These are phyloP conservation scores for Dichomitus squalens DNA, from an alignment of 1,284 basidiomycete genomes.

Conservation along the genomic window DNA sequence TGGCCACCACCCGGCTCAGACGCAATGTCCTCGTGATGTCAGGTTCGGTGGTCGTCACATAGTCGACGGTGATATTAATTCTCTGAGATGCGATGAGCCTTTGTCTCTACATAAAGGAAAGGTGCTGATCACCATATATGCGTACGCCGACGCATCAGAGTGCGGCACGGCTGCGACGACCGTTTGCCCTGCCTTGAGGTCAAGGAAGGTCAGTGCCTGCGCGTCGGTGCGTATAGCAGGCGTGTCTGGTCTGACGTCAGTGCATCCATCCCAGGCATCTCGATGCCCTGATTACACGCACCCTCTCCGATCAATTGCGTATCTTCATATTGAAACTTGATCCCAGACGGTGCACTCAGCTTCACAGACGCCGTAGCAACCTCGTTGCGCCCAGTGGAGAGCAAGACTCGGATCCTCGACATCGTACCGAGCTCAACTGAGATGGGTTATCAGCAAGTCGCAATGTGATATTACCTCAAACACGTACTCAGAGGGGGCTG, in stretches of 20 bases:
- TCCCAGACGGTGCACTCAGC: conserved; percentile 51
- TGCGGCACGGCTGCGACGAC: conserved; percentile 63
- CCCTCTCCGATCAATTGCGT: conserved; percentile 45
- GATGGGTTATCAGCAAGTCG: background rate
- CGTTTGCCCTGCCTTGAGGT: conserved; percentile 46
- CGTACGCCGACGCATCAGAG: conserved; percentile 56
- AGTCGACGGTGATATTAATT: conserved; percentile 62
- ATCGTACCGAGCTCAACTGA: conserved; percentile 70
- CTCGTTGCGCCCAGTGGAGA: conserved; percentile 70
- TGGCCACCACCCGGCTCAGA: conserved; percentile 55
- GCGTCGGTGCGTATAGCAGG: conserved; percentile 38
- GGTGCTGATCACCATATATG: conserved; percentile 48
- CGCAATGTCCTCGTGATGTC: conserved; percentile 52
- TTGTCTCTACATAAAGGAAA: background rate
- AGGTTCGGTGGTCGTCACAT: conserved; percentile 58
- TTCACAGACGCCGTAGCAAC: conserved; percentile 54
- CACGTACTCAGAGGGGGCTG: conserved; percentile 63
- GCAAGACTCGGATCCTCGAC: conserved; percentile 52
- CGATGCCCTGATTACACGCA: conserved; percentile 8
- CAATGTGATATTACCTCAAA: too few species aligned
- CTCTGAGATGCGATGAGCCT: conserved; percentile 45
- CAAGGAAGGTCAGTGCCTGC: conserved; percentile 47
- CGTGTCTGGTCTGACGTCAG: conserved; percentile 11
- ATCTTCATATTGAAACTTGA: conserved; percentile 52
- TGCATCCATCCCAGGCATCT: background rate